Evolutionary conservation across 768 basidiomycete genomes (phyloP), one percentile per base, ranked within the genome.

Genomic region (Solioccasus polychromus): DNA sequence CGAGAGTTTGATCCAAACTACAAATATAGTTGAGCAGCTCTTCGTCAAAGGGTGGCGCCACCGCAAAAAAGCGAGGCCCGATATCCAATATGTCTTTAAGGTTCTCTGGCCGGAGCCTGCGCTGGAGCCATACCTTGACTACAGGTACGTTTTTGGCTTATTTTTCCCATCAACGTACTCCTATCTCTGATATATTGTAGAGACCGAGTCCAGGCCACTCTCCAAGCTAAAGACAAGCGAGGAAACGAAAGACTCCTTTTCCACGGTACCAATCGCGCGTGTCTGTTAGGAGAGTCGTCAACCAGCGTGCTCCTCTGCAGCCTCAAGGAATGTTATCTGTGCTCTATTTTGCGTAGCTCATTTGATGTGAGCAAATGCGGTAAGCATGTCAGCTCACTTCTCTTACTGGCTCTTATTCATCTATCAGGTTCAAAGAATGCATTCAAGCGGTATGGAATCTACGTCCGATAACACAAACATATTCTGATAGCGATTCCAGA

Each of bases 191-290:
- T 22, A 18, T 39, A 12, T 30, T 48, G 3, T 41, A 68, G 64
- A 38, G 48, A 52, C 26, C 48, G 32, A 44, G 66, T 69, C 39
- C 57, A 69, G 55, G 30, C 32, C 42, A 36, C 47, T 35, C 11
- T 68, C 39, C 54, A 42, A 46, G 56, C 54, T 26, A 60, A 47
- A 37, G 60, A 63, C 29, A 60, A 60, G 35, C 53, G 56, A 40
- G 73, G 71, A 30, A 78, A 78, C 50, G 83, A 85, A 60, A 74
- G 74, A 50, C 63, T 83, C 2, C 71, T 83, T 22, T 85, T 84
- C 55, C 83, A 85, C 60, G 83, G 83, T n/a, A 85, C 82, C 12
- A 77, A 72, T 42, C 73, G 82, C 40, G 67, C 63, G 8, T 85
- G 83, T 53, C 59, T 72, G 4, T 51, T 85, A 8, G 83, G 72